Evolutionary conservation across 306 rosid species (phyloP), one percentile per base, ranked within the genome.

Genomic region (Parietaria judaica): DNA sequence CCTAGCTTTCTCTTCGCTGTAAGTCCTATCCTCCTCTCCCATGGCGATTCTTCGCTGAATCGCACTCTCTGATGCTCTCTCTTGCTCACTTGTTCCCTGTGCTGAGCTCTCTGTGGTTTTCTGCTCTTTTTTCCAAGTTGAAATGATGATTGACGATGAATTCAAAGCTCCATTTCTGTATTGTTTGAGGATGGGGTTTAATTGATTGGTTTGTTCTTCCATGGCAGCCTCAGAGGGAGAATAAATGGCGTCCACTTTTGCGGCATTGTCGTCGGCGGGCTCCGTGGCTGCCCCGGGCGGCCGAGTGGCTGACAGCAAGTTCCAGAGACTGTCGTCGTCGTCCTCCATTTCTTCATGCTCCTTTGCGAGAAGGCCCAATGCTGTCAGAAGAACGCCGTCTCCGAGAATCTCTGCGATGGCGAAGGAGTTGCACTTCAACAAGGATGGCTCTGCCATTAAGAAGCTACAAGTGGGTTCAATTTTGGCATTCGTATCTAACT

Each of bases 361-460:
- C 1, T 60, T 76, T 59, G 81, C 75, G 3, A 72, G 77, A 48
- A 75, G 80, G 48, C 83, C 58, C 14, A 70, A 68, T 70, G 61
- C 75, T 4, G 1, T 75, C 0, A 74, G 89, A 34, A 81, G 77
- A 63, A 76, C 52, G 16, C 78, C 73, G 0, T 61, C 71, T 49
- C 71, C 77, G 38, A 83, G 72, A 74, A 82, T 89, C 49, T 89
- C 76, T 7, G 91, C 99, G 54, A 94, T 94, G 99, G 99, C 99
- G 0, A 94, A 94, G 67, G 99, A 89, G 62, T 66, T 94, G 76
- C 94, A 89, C 67, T 94, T 94, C 68, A 94, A 94, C 72, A 87
- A 84, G 75, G 99, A 94, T 34, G 99, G 99, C 11, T 72, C 94
- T 1, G 86, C 99, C 64, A 89, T 94, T n/a, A 94, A 78, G 79